Percentiles rank a stretch among this genome's conserved stretches.
Conservation (phyloP, 345 rosid species). For the Brassica juncea region DNA sequence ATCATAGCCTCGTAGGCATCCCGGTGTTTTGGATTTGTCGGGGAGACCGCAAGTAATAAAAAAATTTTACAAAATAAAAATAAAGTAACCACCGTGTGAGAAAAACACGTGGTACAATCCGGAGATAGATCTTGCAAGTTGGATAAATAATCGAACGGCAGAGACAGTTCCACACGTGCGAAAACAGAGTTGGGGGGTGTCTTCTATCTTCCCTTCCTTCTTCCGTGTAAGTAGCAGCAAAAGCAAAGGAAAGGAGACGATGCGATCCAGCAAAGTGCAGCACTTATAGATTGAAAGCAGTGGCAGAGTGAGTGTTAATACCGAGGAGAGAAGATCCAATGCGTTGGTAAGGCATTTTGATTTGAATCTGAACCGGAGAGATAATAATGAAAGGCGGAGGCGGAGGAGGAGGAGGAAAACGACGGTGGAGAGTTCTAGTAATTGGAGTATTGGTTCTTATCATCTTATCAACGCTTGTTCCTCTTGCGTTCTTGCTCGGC, state of each 20-base stretch:
- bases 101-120: conserved; percentile 34
- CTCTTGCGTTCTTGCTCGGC: conserved; percentile 86
- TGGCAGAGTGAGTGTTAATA: conserved; percentile 15
- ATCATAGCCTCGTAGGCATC: conserved; percentile 26
- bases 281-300: background rate
- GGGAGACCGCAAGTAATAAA: background rate
- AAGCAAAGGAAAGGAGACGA: conserved; percentile 23
- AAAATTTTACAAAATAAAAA: background rate
- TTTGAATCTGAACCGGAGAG: conserved; percentile 19
- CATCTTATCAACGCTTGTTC: conserved; percentile 90
- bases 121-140: conserved; percentile 30
- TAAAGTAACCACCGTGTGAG: conserved; percentile 35
- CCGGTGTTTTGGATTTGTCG: conserved; percentile 17
- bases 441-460: conserved; percentile 81
- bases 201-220: background rate
- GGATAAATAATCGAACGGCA: conserved; percentile 36
- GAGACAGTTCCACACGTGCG: conserved; percentile 30
- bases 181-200: conserved; percentile 29
- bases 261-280: conserved; percentile 40
- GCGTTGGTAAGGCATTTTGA: conserved; percentile 24
- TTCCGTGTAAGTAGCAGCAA: conserved; percentile 18
- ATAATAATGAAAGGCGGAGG: conserved; percentile 38
- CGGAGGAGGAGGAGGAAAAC: conserved; percentile 53
- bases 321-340: conserved; percentile 36
- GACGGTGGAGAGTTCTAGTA: conserved; percentile 76